Evolutionary conservation across 306 rosid species (phyloP).

Genomic region (Vigna angularis): DNA sequence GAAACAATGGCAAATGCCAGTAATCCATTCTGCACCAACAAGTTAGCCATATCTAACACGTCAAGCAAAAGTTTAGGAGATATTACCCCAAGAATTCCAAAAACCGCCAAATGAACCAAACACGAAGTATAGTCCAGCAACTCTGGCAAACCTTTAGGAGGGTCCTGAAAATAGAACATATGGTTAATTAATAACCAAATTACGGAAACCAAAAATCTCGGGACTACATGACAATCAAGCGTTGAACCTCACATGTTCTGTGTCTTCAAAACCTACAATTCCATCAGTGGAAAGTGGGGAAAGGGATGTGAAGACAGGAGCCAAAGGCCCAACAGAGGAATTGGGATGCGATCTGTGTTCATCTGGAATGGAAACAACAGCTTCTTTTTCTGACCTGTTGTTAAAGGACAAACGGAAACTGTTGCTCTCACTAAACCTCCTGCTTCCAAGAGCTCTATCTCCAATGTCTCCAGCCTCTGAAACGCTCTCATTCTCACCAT

Average conservation of each 20-base stretch:
- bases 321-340: constrained; percentile 52
- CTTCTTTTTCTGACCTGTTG: constrained; percentile 54
- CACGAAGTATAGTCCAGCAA: constrained; percentile 52
- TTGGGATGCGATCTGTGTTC: constrained; percentile 45
- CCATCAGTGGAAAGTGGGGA: constrained; percentile 51
- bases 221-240: not conserved
- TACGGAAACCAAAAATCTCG: not conserved
- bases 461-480: constrained; percentile 96
- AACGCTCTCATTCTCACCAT: constrained; percentile 56
- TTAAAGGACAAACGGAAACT: constrained; percentile 56
- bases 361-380: constrained; percentile 46
- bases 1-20: not conserved
- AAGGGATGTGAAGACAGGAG: constrained; percentile 43
- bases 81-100: constrained; percentile 63
- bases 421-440: constrained; percentile 57
- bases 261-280: constrained; percentile 46
- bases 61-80: constrained; percentile 12
- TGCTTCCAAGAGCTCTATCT: constrained; percentile 71
- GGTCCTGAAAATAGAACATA: constrained; percentile 49
- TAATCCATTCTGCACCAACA: not conserved
- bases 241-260: constrained; percentile 53
- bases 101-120: constrained; percentile 52
- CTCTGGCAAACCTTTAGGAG: constrained; percentile 42
- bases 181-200: constrained; percentile 25
- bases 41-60: too few relatives aligned